Conservation (phyloP, 306 rosid genomes). For the Begonia masoniana region DNA sequence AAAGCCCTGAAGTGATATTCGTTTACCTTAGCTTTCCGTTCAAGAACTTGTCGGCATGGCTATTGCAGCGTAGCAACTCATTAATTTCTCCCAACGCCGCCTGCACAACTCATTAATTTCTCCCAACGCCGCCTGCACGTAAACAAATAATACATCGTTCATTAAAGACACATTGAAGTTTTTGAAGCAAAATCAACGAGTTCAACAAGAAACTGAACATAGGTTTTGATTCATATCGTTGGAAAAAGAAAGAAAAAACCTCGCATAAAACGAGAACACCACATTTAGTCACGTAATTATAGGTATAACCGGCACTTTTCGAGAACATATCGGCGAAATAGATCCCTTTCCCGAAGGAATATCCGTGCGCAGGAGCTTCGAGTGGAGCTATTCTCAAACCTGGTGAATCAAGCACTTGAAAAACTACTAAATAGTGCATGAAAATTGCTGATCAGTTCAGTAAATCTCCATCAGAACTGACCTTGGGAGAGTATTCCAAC, state of each 20-base stretch:
- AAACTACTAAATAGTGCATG: too few relatives aligned
- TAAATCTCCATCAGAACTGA: not conserved
- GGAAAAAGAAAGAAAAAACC: slow-evolving; percentile 20
- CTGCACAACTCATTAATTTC: too few relatives aligned
- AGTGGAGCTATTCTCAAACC: slow-evolving; percentile 94
- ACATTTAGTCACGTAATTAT: slow-evolving; percentile 23
- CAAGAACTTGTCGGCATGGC: slow-evolving; percentile 43
- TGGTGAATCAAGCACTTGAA: not conserved
- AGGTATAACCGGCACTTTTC: slow-evolving; percentile 79
- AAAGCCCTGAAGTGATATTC: too few relatives aligned
- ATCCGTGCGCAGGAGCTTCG: slow-evolving; percentile 79
- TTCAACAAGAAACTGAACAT: not conserved
- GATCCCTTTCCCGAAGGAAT: slow-evolving; percentile 79
- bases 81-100: slow-evolving; percentile 82
- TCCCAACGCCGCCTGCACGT: slow-evolving; percentile 68
- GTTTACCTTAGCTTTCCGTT: too few relatives aligned
- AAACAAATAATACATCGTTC: not conserved
- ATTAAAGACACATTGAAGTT: not conserved
- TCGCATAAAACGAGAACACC: slow-evolving; percentile 77
- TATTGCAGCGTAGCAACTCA: slow-evolving; percentile 40
- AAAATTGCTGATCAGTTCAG: too few relatives aligned
- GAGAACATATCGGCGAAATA: slow-evolving; percentile 95
- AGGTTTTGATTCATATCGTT: too few relatives aligned
- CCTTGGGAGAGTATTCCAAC: slow-evolving; percentile 91
- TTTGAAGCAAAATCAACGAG: not conserved